These are phyloP conservation scores for Trametes coccinea DNA, from an alignment of 768 basidiomycete species.

Conservation along the genomic window DNA sequence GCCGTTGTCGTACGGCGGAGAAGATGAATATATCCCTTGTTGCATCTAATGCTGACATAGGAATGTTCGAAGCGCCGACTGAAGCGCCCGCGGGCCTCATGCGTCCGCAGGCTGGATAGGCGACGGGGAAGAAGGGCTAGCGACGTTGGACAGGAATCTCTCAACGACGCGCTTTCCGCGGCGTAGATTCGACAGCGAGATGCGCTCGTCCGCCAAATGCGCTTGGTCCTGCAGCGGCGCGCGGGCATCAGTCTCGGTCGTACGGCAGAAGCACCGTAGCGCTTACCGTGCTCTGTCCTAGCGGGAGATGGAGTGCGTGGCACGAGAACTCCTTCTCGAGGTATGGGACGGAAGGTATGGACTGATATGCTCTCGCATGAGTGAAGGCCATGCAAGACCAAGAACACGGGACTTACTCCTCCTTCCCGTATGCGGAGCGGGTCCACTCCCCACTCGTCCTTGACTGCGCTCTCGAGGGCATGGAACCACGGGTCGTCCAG, in stretches of 20 bases:
- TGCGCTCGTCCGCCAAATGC: slow-evolving; percentile 91
- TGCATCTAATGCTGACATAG: no score
- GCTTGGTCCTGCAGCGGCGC: slow-evolving; percentile 68
- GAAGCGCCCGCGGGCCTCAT: no score
- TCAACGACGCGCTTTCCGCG: slow-evolving; percentile 78
- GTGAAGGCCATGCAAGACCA: no score
- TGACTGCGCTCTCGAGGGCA: slow-evolving; percentile 78
- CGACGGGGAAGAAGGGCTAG: slow-evolving; percentile 23
- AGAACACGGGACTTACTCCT: slow-evolving; percentile 51
- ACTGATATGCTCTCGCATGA: slow-evolving; percentile 43
- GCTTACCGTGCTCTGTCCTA: slow-evolving; percentile 87
- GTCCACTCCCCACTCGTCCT: slow-evolving; percentile 83
- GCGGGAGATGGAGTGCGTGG: slow-evolving; percentile 88
- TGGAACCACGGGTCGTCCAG: slow-evolving; percentile 85
- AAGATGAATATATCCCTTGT: no score
- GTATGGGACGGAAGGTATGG: slow-evolving; percentile 91
- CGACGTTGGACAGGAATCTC: slow-evolving; percentile 64
- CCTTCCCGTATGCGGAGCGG: slow-evolving; percentile 92
- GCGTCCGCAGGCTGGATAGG: not conserved
- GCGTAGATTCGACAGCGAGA: slow-evolving; percentile 78
- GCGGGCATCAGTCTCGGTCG: slow-evolving; percentile 5
- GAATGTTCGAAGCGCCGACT: no score
- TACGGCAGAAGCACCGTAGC: not conserved
- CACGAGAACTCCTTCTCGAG: slow-evolving; percentile 91
- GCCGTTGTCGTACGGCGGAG: no score